These are phyloP conservation scores for Penicillium maclennaniae DNA, from an alignment of 495 filamentous ascomycete species.

Conservation along the genomic window DNA sequence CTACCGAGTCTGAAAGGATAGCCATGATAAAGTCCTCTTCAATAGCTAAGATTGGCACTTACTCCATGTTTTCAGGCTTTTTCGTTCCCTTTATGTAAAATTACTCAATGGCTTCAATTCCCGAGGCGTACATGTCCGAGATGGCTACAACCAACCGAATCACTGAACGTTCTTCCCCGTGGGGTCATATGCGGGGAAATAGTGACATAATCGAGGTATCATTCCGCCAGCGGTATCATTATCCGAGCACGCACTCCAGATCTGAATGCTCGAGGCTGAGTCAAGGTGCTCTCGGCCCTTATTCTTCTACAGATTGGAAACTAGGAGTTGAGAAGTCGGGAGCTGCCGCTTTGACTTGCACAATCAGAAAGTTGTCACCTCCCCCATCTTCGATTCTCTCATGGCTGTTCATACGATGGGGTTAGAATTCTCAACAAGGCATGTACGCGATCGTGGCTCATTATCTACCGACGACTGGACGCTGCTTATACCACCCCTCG, in stretches of 20 bases:
- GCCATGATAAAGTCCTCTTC: neutral
- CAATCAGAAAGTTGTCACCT: neutral
- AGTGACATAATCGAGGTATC: conserved; percentile 2
- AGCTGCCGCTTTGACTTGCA: neutral
- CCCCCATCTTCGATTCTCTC: neutral
- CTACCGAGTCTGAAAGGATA: conserved; percentile 6
- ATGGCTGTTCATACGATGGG: neutral
- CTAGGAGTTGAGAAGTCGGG: neutral
- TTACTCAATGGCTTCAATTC: neutral
- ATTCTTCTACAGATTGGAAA: neutral
- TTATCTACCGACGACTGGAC: neutral
- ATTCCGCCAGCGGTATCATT: conserved; percentile 6
- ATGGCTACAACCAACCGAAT: neutral
- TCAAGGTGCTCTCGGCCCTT: neutral
- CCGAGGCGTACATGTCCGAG: neutral
- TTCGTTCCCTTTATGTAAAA: neutral
- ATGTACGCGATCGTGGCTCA: neutral
- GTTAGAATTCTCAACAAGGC: neutral
- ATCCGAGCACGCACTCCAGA: neutral
- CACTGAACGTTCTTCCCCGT: neutral
- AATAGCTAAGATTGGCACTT: neutral
- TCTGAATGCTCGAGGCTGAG: neutral
- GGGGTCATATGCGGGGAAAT: conserved; percentile 13
- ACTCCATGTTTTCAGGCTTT: neutral
- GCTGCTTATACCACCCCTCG: neutral